Evolutionary conservation across 805 yeast genomes (phyloP), one percentile per base, ranked within the genome.

Genomic region (Wickerhamiella parazyma): DNA sequence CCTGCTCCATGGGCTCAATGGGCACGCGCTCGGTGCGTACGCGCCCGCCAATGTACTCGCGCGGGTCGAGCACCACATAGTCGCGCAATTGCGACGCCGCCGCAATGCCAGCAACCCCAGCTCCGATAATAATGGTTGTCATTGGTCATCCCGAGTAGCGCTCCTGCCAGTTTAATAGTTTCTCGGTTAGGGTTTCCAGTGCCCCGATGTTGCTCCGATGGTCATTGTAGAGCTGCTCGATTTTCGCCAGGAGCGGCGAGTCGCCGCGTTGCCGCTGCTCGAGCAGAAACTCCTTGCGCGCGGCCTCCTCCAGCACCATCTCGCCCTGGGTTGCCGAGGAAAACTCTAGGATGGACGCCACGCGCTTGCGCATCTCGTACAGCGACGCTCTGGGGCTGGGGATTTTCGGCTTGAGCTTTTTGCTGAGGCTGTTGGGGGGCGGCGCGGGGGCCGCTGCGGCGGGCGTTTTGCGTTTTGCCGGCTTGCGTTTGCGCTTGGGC

Each of bases 271-370:
- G 36, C n/a, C 38, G 44, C 40, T 50, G 49, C 36, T 49, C 42
- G 44, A 65, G 64, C 20, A 72, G 63, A 42, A 77, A 56, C 45
- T 67, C 70, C 22, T 63, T 66, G 44, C 77, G 75, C 35, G 70
- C 73, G n/a, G 69, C 64, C 51, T 78, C 78, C 52, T 86, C 95
- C 42, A 73, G 73, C 38, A 79, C 78, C 48, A 89, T 64, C 55
- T 89, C 97, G 48, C 78, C 62, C 59, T 86, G 95, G 1, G 93
- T 81, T 42, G 94, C 70, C 10, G 87, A 84, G 20, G 89, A 72
- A 70, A 87, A 91, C 62, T 91, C 97, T 53, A 89, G 64, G 17
- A 89, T 89, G 1, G 95, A 93, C 2, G 84, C 80, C 1, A 86
- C 81, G 47, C 98, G 71, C 55, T 84, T 76, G 45, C 86, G 73